Evolutionary conservation across 148 eudicot genomes (phyloP).

Genomic region (Vaccinium corymbosum): DNA sequence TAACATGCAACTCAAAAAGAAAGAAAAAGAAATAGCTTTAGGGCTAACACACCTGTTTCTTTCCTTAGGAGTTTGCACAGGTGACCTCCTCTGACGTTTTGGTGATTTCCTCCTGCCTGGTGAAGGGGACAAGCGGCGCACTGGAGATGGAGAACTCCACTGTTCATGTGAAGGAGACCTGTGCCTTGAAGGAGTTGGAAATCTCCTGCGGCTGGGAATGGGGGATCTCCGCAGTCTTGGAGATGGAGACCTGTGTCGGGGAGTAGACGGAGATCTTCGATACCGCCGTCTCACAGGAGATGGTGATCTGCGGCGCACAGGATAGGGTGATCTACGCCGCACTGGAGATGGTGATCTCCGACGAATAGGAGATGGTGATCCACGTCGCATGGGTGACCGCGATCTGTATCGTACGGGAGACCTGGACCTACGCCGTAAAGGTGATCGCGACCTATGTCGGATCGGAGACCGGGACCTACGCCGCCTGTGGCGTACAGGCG

Average conservation of each 20-base stretch:
- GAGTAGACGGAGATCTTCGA: conserved; percentile 52
- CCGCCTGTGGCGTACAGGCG: conserved; percentile 31
- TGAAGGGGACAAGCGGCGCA: conserved; percentile 39
- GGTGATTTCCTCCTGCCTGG: conserved; percentile 39
- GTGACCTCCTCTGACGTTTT: conserved; percentile 41
- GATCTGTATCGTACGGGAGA: conserved; percentile 38
- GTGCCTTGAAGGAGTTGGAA: conserved; percentile 32
- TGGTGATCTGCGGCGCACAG: conserved; percentile 31
- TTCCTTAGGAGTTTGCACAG: conserved; percentile 45
- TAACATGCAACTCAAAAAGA: not conserved
- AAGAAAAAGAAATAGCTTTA: not conserved
- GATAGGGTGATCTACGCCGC: conserved; percentile 26
- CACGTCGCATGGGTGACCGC: conserved; percentile 31
- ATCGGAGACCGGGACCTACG: conserved; percentile 35
- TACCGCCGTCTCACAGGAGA: conserved; percentile 36
- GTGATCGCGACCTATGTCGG: conserved; percentile 40
- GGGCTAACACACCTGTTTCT: conserved; percentile 43
- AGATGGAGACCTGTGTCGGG: conserved; percentile 35
- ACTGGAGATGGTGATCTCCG: conserved; percentile 20
- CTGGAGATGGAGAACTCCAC: conserved; percentile 42
- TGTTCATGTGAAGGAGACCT: conserved; percentile 48
- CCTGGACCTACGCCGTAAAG: conserved; percentile 35
- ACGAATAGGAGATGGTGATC: conserved; percentile 34
- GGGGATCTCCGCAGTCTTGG: conserved; percentile 51
- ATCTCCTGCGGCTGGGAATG: conserved; percentile 37